These are phyloP conservation scores for Fusarium irregulare DNA, from an alignment of 2,329 filamentous ascomycete species.

Conservation along the genomic window DNA sequence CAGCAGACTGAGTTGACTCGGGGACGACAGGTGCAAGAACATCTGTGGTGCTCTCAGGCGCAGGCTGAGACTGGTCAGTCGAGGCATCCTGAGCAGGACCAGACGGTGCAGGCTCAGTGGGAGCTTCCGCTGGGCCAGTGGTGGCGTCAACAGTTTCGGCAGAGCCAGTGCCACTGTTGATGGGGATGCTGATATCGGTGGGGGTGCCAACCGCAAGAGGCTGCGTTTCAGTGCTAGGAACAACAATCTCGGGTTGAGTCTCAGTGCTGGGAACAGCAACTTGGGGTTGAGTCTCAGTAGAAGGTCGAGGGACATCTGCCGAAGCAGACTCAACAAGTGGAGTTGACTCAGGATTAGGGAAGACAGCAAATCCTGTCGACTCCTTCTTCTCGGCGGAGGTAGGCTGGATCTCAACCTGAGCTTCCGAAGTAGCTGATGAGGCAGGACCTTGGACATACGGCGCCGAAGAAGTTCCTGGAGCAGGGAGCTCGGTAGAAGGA, in stretches of 20 bases:
- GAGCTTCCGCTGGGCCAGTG: background rate
- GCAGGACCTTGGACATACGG: background rate
- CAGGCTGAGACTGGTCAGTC: background rate
- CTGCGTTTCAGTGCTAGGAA: background rate
- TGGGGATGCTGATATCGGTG: background rate
- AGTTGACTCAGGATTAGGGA: background rate
- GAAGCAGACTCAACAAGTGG: background rate
- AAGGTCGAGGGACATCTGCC: background rate
- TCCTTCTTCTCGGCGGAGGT: background rate
- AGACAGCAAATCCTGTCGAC: background rate
- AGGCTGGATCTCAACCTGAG: background rate
- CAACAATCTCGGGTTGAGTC: background rate
- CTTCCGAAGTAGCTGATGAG: background rate
- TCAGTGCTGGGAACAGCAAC: background rate
- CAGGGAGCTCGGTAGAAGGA: background rate
- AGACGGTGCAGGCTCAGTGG: background rate
- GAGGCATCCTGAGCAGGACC: background rate
- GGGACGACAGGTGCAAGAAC: background rate
- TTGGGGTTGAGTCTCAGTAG: background rate
- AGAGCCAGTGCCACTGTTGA: background rate
- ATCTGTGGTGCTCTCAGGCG: background rate
- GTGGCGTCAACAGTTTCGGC: background rate
- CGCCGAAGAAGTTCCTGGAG: background rate
- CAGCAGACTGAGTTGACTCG: background rate
- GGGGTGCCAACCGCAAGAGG: background rate